Base-by-base conservation (phyloP, 345 rosid genomes). In the Gossypium thurberi region DNA sequence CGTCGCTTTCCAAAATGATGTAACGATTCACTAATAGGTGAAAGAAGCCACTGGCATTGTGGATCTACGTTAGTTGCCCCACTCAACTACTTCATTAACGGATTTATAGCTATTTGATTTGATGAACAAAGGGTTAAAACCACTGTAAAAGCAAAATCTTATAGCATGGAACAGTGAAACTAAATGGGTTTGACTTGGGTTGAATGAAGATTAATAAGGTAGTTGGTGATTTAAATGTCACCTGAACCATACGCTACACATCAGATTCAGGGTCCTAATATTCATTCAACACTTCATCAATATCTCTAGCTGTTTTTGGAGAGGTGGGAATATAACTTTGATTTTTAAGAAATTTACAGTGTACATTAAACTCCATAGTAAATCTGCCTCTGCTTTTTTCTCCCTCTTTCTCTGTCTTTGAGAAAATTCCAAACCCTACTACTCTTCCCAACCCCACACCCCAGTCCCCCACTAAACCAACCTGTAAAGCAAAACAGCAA, bases 261-360 rank as follows among this genome's bases (percentile, higher is more conserved):
- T 53, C 23, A 53, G 8, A 55, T 18, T 55, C 25, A 18, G 57
- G 59, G 25, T 33, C 59, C 59, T 47, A 47, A 2, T 10, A 33
- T 33, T 33, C 40, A 33, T 33, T 13, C 37, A 33, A 33, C 6
- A 33, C 6, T 33, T 33, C 37, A 33, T 33, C 37, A 33, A 4
- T 33, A 33, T 33, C 37, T 4, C 37, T 33, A 33, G 37, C 37
- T 33, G 6, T 33, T 14, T 25, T 26, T 11, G 14, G 12, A 28
- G 52, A 13, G 1, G 2, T 68, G 43, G 56, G 47, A 66, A 46
- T 21, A 46, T 5, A 70, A 55, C 48, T 43, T 69, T 10, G 14
- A n/a, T 40, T 71, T 12, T 59, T 33, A 71, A 47, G 23, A 55
- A 73, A 75, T 79, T 76, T 84, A 77, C 80, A 73, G 70, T 78